Base-by-base conservation (phyloP, 768 basidiomycete species). In the Suillus subalutaceus region DNA sequence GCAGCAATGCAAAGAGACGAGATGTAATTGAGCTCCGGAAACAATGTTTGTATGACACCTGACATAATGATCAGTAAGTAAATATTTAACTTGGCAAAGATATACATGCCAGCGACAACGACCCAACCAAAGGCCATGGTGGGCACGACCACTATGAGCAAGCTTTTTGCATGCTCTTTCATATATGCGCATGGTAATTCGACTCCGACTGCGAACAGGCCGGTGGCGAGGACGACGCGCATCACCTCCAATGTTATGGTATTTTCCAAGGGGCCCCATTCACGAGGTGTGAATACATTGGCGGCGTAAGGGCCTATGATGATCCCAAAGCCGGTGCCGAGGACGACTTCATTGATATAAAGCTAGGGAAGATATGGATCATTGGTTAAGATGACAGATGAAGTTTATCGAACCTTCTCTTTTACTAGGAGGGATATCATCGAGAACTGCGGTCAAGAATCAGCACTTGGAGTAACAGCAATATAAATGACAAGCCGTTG, bases 161-260 rank as follows among this genome's bases (percentile, higher is more conserved):
- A 78, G 46, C 92, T 87, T 70, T 85, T 90, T 50, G 86, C 91
- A 72, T 97, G 94, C 37, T 89, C 84, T 32, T 82, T 82, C 84
- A 98, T 88, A 80, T 98, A 98, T 1, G 88, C 86, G 64, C 86
- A 82, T 0, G 97, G 96, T 41, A 99, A 82, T 75, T 99, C 96
- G 32, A 97, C 94, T 3, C 97, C 97, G 40, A 98, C 94, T 8
- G 96, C 93, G 72, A 99, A 99, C 2, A 99, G 86, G 35, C 94
- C 93, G 2, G 92, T 90, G 4, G 91, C 96, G 55, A 99, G 91
- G 60, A 97, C 92, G 41, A 97, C 78, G 10, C 96, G 85, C 80
- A 90, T 96, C 20, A 97, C 79, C 77, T 97, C 96, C 23, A 94
- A 84, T 1, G 96, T 98, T 65, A 99, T 86, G 72, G 86, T 83